These are phyloP conservation scores for Coleophoma crateriformis DNA, from an alignment of 2,329 filamentous ascomycete genomes.

Conservation along the genomic window DNA sequence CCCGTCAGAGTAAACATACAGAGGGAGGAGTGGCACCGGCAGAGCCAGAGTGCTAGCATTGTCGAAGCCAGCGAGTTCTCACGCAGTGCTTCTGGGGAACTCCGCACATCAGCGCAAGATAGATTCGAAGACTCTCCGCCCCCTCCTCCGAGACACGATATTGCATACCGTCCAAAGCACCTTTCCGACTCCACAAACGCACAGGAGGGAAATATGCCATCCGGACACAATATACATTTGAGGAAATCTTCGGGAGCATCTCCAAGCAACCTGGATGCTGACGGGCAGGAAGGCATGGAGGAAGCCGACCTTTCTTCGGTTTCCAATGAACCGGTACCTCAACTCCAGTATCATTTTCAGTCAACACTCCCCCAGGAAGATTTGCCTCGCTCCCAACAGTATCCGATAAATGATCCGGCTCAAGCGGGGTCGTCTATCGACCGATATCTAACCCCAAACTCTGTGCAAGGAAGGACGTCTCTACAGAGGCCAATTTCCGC, in stretches of 20 bases:
- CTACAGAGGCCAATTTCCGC: slow-evolving; percentile 67
- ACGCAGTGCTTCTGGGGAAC: slow-evolving; percentile 8
- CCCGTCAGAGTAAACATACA: slow-evolving; percentile 51
- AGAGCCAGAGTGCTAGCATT: slow-evolving; percentile 45
- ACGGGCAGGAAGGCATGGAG: slow-evolving; percentile 9
- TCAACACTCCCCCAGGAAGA: slow-evolving; percentile 35
- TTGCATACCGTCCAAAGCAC: slow-evolving; percentile 21
- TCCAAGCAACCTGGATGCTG: slow-evolving; percentile 5
- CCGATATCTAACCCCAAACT: slow-evolving; percentile 57
- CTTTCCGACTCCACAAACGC: slow-evolving; percentile 9
- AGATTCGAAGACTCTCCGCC: no score
- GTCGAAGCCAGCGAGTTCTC: slow-evolving; percentile 27
- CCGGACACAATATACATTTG: slow-evolving; percentile 15
- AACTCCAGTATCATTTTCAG: slow-evolving; percentile 55
- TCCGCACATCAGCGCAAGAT: no score
- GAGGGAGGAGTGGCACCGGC: slow-evolving; percentile 44
- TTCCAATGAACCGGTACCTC: slow-evolving; percentile 35
- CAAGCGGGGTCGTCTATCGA: slow-evolving; percentile 47
- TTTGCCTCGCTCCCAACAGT: slow-evolving; percentile 11
- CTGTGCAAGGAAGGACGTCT: slow-evolving; percentile 47
- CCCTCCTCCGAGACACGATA: slow-evolving; percentile 5
- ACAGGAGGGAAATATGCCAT: slow-evolving; percentile 15
- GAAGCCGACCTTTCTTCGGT: slow-evolving; percentile 13
- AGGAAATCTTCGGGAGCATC: slow-evolving; percentile 16
- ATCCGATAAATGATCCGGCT: slow-evolving; percentile 16